Conservation (phyloP, 305 asterid species). For the Solanum chacoense region DNA sequence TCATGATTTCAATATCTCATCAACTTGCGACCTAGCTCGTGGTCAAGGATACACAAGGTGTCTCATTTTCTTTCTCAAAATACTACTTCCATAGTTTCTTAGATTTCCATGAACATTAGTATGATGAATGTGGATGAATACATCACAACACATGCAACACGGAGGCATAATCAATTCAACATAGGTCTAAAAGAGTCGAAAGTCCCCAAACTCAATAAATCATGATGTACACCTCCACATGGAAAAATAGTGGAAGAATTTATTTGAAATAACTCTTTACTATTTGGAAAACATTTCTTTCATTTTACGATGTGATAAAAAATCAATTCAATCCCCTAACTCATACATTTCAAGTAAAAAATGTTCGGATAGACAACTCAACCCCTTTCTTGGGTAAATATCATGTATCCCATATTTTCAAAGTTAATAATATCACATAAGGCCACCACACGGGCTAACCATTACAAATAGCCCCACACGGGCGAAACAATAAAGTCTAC, state of each 20-base stretch:
- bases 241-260: background rate
- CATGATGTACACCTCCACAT: background rate
- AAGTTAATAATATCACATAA: background rate
- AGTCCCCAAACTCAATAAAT: background rate
- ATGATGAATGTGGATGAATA: background rate
- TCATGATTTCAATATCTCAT: background rate
- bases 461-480: background rate
- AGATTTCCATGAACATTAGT: background rate
- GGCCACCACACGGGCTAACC: background rate
- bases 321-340: background rate
- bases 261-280: background rate
- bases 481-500: background rate
- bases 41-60: background rate
- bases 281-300: background rate
- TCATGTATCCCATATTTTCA: background rate
- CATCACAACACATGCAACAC: background rate
- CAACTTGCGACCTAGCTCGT: background rate
- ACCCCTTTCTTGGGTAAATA: background rate
- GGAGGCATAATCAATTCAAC: background rate
- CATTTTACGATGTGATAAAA: background rate
- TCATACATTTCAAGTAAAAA: background rate
- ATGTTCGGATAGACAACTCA: background rate
- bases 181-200: background rate
- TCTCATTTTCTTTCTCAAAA: background rate
- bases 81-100: background rate